phyloP scores from a whole-genome alignment of 2,329 filamentous ascomycete genomes.

The Scopulariopsis brevicaulis region DNA sequence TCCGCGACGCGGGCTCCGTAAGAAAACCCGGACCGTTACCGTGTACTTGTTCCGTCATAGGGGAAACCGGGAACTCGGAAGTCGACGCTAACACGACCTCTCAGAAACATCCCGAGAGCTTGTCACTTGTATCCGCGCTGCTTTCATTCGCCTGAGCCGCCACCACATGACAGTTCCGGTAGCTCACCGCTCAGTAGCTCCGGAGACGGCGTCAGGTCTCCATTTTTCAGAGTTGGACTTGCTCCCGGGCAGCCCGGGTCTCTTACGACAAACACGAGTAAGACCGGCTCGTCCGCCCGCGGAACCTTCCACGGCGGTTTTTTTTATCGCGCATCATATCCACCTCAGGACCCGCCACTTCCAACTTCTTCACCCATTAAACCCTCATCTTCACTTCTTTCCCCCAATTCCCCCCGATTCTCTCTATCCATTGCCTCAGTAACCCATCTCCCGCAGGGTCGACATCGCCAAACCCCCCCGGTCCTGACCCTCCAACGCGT shows the following conservation, averaged over 20 bases:
- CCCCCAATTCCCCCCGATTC: not conserved
- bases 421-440: not conserved
- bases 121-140: not conserved
- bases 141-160: not conserved
- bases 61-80: not conserved
- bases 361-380: not conserved
- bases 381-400: not conserved
- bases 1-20: not conserved
- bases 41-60: not conserved
- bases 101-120: not conserved
- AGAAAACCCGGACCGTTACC: not conserved
- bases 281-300: not conserved
- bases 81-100: not conserved
- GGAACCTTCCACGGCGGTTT: not conserved
- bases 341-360: not conserved
- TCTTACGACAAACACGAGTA: not conserved
- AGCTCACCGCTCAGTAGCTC: not conserved
- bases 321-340: conserved; percentile 1
- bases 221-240: not conserved
- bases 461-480: not conserved
- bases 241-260: not conserved
- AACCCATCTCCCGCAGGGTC: not conserved
- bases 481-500: not conserved
- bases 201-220: not conserved
- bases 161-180: not conserved